A percentile compares a stretch with the other conserved stretches of the same genome.
Evolutionary conservation across 805 yeast species (phyloP).

Genomic region (Spathaspora arborariae): DNA sequence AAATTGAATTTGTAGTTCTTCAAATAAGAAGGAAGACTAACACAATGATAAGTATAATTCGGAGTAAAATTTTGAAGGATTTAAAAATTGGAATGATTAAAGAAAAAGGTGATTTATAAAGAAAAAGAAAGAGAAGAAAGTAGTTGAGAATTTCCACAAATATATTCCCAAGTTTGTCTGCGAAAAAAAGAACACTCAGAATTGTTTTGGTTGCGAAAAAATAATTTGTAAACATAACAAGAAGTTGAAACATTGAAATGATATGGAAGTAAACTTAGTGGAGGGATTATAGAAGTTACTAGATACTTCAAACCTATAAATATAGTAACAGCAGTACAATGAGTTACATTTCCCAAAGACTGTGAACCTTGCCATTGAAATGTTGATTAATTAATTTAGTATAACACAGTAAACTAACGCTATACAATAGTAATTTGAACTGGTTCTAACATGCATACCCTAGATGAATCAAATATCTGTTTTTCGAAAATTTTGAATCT

Average conservation of each 20-base stretch:
- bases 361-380: too few species aligned
- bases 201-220: neutral
- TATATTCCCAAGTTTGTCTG: neutral
- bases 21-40: slow-evolving; percentile 7
- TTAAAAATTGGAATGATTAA: neutral
- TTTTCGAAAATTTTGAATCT: too few species aligned
- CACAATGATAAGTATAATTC: slow-evolving; percentile 1
- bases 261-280: too few species aligned
- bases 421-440: too few species aligned
- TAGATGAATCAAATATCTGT: too few species aligned
- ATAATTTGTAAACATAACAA: neutral
- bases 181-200: neutral
- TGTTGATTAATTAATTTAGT: too few species aligned
- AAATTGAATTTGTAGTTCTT: neutral
- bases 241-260: neutral
- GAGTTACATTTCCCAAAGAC: too few species aligned
- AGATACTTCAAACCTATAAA: too few species aligned
- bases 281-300: too few species aligned
- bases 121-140: neutral
- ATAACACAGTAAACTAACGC: too few species aligned
- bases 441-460: too few species aligned
- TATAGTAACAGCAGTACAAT: too few species aligned
- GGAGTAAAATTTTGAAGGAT: slow-evolving; percentile 1
- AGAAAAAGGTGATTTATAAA: neutral
- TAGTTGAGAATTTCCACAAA: neutral